Base-by-base conservation (phyloP, 441 rosid species). In the Cnidoscolus chayamansa region DNA sequence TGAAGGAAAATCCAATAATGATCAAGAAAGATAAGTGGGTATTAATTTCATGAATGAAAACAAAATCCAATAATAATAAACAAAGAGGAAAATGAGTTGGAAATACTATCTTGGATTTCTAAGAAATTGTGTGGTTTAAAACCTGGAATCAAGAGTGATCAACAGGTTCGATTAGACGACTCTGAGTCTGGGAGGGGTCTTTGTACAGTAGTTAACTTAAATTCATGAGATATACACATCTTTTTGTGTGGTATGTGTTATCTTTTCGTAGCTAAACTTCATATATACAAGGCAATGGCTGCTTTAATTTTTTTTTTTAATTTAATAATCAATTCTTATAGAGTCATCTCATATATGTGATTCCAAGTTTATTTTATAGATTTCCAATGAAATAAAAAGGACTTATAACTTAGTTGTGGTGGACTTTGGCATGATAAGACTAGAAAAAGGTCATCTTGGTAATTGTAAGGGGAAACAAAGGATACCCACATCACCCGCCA, bases 381-480 rank as follows among this genome's bases (percentile, higher is more conserved):
- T 25, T 25, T 25, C 25, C 25, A 25, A 25, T 25, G 25, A 25
- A 25, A 25, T 25, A 25, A 25, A 25, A 25, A 25, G 25, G 25
- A 25, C 25, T 25, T 25, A 25, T 25, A 25, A 25, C 25, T 25
- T 25, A 25, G 25, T 25, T 25, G 25, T 25, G 19, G 9, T 49
- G 45, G 58, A 66, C 3, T 50, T 40, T 16, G 8, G 1, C 11
- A 20, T 10, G 7, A 61, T 61, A 40, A n/a, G 20, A 13, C 49
- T 64, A 20, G 47, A 72, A 79, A 63, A 63, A 70, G 50, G 68
- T 57, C 73, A 77, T 84, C 79, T 83, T 77, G 84, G 79, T 78
- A 78, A 73, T 78, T 78, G 78, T 77, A 71, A 49, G 62, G 40
- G 47, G 35, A 73, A 73, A 6, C 56, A 62, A 2, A 32, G 1